phyloP scores from a whole-genome alignment of 2,329 filamentous ascomycete genomes.

The Diaporthe batatas region DNA sequence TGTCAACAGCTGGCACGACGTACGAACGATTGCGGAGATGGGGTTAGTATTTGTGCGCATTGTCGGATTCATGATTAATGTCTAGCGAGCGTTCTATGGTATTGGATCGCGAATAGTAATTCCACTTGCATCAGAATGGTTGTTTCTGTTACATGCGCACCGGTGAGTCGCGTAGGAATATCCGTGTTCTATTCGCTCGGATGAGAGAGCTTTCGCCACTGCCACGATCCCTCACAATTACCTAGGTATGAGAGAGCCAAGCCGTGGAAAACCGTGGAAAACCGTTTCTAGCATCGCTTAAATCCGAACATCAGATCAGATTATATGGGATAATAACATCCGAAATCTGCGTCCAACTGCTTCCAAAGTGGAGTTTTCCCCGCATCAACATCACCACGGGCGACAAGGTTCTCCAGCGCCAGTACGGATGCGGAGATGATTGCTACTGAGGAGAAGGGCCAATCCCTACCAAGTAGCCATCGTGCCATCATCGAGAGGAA shows the following conservation, averaged over 20 bases:
- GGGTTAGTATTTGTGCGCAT: neutral
- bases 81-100: neutral
- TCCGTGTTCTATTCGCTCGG: neutral
- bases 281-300: neutral
- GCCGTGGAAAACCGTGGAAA: too few relatives aligned
- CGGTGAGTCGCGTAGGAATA: too few relatives aligned
- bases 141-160: neutral
- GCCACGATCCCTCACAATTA: too few relatives aligned
- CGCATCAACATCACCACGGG: conserved; percentile 9
- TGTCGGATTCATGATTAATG: neutral
- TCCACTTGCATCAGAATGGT: neutral
- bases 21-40: neutral
- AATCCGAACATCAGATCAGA: neutral
- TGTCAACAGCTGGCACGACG: neutral
- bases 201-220: too few relatives aligned
- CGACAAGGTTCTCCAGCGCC: conserved; percentile 17
- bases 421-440: conserved; percentile 30
- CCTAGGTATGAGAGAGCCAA: too few relatives aligned
- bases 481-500: conserved; percentile 15
- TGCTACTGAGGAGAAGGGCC: conserved; percentile 23
- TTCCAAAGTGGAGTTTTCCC: conserved; percentile 22
- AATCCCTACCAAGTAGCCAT: neutral
- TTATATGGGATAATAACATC: conserved; percentile 18
- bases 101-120: neutral
- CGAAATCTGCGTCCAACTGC: neutral